These are phyloP conservation scores for Xylaria sp. DNA, from an alignment of 2,329 filamentous ascomycete species.

Conservation along the genomic window DNA sequence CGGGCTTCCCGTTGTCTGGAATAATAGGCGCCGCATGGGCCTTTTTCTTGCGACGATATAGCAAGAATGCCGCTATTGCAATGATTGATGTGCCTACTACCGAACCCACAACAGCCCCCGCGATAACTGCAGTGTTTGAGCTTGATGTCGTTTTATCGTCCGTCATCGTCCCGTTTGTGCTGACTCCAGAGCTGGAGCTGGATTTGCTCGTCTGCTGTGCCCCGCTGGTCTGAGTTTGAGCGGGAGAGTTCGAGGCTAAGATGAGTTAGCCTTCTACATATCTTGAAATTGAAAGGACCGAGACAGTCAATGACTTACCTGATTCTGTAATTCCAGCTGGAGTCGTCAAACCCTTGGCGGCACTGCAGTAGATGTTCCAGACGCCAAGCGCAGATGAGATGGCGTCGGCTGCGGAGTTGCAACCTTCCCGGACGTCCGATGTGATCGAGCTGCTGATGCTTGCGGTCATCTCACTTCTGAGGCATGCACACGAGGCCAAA, in stretches of 20 bases:
- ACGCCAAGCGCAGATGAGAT: slow-evolving; percentile 59
- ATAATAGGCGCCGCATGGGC: slow-evolving; percentile 11
- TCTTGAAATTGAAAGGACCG: background rate
- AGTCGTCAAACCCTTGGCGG: slow-evolving; percentile 55
- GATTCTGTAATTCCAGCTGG: slow-evolving; percentile 57
- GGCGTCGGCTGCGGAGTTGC: slow-evolving; percentile 56
- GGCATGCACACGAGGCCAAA: slow-evolving; percentile 63
- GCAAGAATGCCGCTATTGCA: slow-evolving; percentile 51
- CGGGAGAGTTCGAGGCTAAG: slow-evolving; percentile 42
- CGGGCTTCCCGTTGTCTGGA: slow-evolving; percentile 39
- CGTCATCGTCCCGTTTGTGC: slow-evolving; percentile 50
- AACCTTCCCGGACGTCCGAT: slow-evolving; percentile 57
- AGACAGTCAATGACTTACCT: slow-evolving; percentile 36
- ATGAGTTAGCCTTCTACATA: slow-evolving; percentile 32
- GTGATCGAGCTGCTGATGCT: slow-evolving; percentile 57
- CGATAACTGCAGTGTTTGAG: slow-evolving; percentile 44
- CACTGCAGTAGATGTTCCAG: slow-evolving; percentile 61
- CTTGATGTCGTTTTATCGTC: slow-evolving; percentile 43
- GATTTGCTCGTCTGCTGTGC: slow-evolving; percentile 25
- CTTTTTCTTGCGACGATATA: slow-evolving; percentile 44
- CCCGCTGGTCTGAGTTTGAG: slow-evolving; percentile 27
- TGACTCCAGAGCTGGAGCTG: slow-evolving; percentile 12
- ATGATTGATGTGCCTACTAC: slow-evolving; percentile 49
- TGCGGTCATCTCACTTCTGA: slow-evolving; percentile 60
- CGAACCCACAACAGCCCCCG: slow-evolving; percentile 50